These are phyloP conservation scores for Pseudogymnoascus sp. DNA, from an alignment of 2,329 filamentous ascomycete genomes.

Conservation along the genomic window DNA sequence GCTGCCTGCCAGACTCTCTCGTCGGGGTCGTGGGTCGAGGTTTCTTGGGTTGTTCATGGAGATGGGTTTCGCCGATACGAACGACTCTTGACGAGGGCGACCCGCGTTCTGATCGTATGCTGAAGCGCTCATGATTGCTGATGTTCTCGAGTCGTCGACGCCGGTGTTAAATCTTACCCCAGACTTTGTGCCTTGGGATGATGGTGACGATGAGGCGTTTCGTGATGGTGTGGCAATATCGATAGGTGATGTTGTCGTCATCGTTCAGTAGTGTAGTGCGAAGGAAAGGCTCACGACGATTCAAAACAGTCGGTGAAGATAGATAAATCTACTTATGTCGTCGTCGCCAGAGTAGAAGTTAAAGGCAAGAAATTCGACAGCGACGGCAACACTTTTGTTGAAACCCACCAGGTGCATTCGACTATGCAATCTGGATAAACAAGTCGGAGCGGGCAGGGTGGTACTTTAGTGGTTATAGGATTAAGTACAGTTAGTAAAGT, in stretches of 20 bases:
- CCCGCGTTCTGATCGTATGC: slow-evolving; percentile 50
- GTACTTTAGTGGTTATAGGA: slow-evolving; percentile 6
- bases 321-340: background rate
- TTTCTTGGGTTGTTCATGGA: slow-evolving; percentile 58
- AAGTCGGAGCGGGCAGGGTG: slow-evolving; percentile 6
- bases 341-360: background rate
- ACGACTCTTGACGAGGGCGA: slow-evolving; percentile 54
- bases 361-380: background rate
- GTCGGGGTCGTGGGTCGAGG: slow-evolving; percentile 47
- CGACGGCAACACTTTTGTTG: slow-evolving; percentile 2
- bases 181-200: slow-evolving; percentile 29
- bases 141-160: slow-evolving; percentile 23
- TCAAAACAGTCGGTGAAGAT: background rate
- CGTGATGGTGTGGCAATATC: slow-evolving; percentile 28
- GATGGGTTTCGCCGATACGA: slow-evolving; percentile 59
- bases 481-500: background rate
- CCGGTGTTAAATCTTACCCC: slow-evolving; percentile 21
- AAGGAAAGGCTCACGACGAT: background rate
- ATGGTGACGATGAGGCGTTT: slow-evolving; percentile 30
- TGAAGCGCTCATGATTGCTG: slow-evolving; percentile 52
- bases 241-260: slow-evolving; percentile 30
- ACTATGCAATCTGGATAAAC: slow-evolving; percentile 8
- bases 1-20: slow-evolving; percentile 58
- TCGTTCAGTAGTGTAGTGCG: slow-evolving; percentile 18
- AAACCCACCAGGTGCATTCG: slow-evolving; percentile 8